phyloP scores from a whole-genome alignment of 2,329 filamentous ascomycete species.

The Fusarium torreyae region DNA sequence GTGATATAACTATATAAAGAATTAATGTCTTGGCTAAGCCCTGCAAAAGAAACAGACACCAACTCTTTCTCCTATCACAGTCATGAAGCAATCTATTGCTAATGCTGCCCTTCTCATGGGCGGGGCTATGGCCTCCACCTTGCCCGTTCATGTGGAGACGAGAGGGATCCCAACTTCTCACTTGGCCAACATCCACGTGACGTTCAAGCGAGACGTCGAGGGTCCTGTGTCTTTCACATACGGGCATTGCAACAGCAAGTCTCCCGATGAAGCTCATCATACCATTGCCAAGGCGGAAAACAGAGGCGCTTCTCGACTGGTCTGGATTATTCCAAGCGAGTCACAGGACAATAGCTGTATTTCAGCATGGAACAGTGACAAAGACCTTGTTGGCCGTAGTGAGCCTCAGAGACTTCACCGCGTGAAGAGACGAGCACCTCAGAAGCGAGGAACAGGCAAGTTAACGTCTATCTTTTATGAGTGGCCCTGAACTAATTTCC shows the following conservation, averaged over 20 bases:
- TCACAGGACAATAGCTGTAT: slow-evolving; percentile 8
- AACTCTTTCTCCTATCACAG: neutral
- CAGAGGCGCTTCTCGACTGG: neutral
- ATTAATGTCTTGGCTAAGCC: too few species aligned
- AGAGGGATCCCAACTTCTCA: slow-evolving; percentile 6
- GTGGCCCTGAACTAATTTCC: accelerated
- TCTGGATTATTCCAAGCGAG: slow-evolving; percentile 1
- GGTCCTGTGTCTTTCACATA: slow-evolving; percentile 9
- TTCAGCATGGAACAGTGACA: neutral
- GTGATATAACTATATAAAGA: too few species aligned
- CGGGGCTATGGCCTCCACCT: slow-evolving; percentile 1
- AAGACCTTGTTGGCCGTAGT: neutral
- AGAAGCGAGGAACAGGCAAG: slow-evolving; percentile 4
- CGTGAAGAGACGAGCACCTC: neutral
- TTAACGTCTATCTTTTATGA: accelerated
- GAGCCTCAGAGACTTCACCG: slow-evolving; percentile 7
- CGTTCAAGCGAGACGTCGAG: neutral
- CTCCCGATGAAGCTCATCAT: neutral
- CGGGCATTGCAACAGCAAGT: neutral
- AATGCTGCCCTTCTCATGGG: neutral
- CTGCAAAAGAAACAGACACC: too few species aligned
- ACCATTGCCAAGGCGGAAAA: slow-evolving; percentile 11
- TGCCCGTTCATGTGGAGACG: neutral
- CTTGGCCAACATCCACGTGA: slow-evolving; percentile 12
- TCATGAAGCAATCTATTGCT: slow-evolving; percentile 10